Percentiles rank a stretch among this genome's conserved stretches.
Evolutionary conservation across 495 filamentous ascomycete genomes (phyloP).

Genomic region (Elasticomyces elasticus): DNA sequence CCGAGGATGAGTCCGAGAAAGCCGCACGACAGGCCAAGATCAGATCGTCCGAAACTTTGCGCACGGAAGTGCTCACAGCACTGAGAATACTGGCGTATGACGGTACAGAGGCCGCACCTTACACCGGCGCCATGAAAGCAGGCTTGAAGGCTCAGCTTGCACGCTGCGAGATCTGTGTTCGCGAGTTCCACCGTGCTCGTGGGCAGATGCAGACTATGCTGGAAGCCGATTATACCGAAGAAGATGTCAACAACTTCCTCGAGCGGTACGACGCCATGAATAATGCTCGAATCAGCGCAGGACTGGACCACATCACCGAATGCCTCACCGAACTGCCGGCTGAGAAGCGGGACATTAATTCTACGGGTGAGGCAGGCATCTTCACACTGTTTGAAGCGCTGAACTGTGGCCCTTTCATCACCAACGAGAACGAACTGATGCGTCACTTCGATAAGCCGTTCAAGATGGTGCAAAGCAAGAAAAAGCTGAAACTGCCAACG

Average conservation of each 20-base stretch:
- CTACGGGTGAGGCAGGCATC: constrained; percentile 41
- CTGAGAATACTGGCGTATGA: constrained; percentile 60
- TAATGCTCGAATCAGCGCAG: constrained; percentile 50
- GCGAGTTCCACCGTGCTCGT: constrained; percentile 66
- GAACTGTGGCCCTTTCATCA: constrained; percentile 51
- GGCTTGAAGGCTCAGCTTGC: constrained; percentile 47
- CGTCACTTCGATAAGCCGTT: constrained; percentile 69
- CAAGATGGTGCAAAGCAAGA: constrained; percentile 60
- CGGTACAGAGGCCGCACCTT: constrained; percentile 48
- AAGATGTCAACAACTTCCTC: constrained; percentile 48
- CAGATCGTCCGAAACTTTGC: constrained; percentile 42
- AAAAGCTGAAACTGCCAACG: constrained; percentile 55
- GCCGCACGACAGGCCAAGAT: constrained; percentile 19
- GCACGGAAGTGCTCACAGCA: constrained; percentile 49
- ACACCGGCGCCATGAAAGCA: constrained; percentile 49
- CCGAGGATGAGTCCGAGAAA: constrained; percentile 13
- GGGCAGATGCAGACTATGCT: constrained; percentile 52
- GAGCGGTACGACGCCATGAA: constrained; percentile 49
- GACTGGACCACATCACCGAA: constrained; percentile 41
- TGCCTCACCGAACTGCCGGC: constrained; percentile 41
- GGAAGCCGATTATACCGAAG: constrained; percentile 49
- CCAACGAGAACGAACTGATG: constrained; percentile 42
- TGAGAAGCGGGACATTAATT: constrained; percentile 38
- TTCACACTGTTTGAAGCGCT: constrained; percentile 55
- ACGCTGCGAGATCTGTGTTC: constrained; percentile 69